Percentiles rank a stretch among this genome's conserved stretches.
phyloP scores from a whole-genome alignment of 495 filamentous ascomycete genomes.

The Neurospora tetraspora region DNA sequence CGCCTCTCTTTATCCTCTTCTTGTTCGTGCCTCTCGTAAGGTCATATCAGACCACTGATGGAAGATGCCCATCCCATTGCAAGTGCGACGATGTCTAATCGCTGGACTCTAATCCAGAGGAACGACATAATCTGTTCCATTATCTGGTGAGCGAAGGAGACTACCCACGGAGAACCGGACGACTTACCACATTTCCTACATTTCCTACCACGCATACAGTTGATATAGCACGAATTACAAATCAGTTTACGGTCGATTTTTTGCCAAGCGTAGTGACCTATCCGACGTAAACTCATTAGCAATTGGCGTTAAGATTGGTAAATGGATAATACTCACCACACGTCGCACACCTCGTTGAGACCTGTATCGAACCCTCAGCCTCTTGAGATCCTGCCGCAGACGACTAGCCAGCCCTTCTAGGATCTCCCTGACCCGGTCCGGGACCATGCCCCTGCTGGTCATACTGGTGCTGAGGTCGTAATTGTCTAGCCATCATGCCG shows the following conservation, averaged over 20 bases:
- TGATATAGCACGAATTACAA: no score
- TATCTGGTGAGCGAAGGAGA: background rate
- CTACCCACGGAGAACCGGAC: background rate
- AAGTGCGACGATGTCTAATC: no score
- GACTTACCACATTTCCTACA: background rate
- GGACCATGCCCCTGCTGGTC: constrained; percentile 3
- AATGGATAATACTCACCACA: background rate
- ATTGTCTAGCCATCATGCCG: constrained; percentile 21
- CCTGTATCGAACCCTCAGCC: background rate
- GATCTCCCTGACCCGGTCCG: background rate
- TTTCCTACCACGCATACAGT: background rate
- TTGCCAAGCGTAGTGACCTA: no score
- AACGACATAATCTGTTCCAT: background rate
- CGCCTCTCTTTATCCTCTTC: no score
- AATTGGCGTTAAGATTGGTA: background rate
- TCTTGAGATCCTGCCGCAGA: background rate
- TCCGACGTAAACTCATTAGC: background rate
- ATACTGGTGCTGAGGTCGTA: constrained; percentile 24
- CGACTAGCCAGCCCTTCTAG: background rate
- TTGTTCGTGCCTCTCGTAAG: no score
- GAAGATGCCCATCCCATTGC: no score
- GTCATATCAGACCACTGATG: no score
- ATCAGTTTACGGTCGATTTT: no score
- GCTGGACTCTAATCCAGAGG: no score
- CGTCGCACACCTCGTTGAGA: no score